A percentile compares a stretch with the other conserved stretches of the same genome.
phyloP scores from a whole-genome alignment of 768 basidiomycete genomes.

The Amanita molliuscula region DNA sequence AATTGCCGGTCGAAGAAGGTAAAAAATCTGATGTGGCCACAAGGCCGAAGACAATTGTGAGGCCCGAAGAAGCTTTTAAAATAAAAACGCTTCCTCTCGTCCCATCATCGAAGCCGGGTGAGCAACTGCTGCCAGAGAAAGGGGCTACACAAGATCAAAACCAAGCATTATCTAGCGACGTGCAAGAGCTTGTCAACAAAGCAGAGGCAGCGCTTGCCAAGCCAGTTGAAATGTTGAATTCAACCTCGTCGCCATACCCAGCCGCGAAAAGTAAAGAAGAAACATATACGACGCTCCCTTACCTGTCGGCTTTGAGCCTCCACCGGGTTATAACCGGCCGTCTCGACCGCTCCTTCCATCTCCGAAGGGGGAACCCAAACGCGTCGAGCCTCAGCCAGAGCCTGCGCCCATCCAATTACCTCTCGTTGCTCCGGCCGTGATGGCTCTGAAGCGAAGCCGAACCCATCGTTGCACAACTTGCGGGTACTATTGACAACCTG shows the following conservation, averaged over 20 bases:
- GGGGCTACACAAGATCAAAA: constrained; percentile 37
- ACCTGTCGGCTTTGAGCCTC: constrained; percentile 91
- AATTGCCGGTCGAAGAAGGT: constrained; percentile 24
- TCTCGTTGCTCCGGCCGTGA: constrained; percentile 71
- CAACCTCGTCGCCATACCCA: constrained; percentile 17
- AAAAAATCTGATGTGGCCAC: constrained; percentile 31
- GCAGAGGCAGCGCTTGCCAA: constrained; percentile 63
- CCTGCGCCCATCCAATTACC: constrained; percentile 42
- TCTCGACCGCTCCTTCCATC: constrained; percentile 37
- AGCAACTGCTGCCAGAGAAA: constrained; percentile 15
- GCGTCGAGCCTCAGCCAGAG: constrained; percentile 17
- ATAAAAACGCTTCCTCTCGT: constrained; percentile 24
- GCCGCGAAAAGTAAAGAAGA: constrained; percentile 13
- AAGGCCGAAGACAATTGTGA: constrained; percentile 31
- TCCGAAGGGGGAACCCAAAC: constrained; percentile 23
- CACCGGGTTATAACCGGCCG: constrained; percentile 75
- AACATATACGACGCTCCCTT: constrained; percentile 60
- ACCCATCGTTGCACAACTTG: constrained; percentile 89
- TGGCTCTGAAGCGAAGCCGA: constrained; percentile 64
- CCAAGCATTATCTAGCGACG: constrained; percentile 47
- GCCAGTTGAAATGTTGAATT: constrained; percentile 22
- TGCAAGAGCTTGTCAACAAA: constrained; percentile 55
- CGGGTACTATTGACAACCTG: constrained; percentile 86
- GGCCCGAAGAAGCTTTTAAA: constrained; percentile 35
- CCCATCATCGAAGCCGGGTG: constrained; percentile 2